Evolutionary conservation across 345 rosid genomes (phyloP), one percentile per base, ranked within the genome.

Genomic region (rapeseed (Brassica napus)): DNA sequence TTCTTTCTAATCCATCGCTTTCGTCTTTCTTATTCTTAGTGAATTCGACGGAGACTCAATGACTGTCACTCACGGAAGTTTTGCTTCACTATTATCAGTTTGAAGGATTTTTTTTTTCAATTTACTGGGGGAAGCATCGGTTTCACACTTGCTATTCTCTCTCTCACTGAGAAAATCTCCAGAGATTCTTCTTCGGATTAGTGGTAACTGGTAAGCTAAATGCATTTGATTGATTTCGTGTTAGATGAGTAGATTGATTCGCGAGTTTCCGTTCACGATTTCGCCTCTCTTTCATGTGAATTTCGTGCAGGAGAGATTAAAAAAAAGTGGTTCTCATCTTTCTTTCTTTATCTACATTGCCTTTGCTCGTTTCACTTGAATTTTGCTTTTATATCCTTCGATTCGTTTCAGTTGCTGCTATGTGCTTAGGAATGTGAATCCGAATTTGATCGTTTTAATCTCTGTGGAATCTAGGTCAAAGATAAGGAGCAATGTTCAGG

Each of bases 221-320:
- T 66, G 73, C 82, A 66, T 72, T 72, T 4, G n/a, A 4, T 1
- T 24, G 8, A 6, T 42, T 9, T 6, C 5, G 9, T 6, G 59
- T 62, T 72, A 42, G 77, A 55, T 8, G 1, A 54, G 24, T 65
- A 72, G 82, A 79, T 79, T 73, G 69, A 34, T 59, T 74, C 6
- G 66, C 32, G 23, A 34, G 67, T 62, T 80, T 69, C 24, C 75
- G 59, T 79, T 79, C 21, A 68, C 78, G 82, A 61, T 73, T 79
- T 64, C 69, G 23, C 12, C 23, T 66, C 12, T 24, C 32, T 1
- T 59, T 54, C 83, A 70, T 75, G 79, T 74, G 68, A 63, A 21
- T 65, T 69, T 39, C 79, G 71, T 80, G 76, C 6, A 28, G 9
- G 32, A 18, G 31, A 28, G 15, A 47, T 18, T 18, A 12, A 8